phyloP scores from a whole-genome alignment of 176 grass and related monocot genomes.

The Aechmea fasciata region DNA sequence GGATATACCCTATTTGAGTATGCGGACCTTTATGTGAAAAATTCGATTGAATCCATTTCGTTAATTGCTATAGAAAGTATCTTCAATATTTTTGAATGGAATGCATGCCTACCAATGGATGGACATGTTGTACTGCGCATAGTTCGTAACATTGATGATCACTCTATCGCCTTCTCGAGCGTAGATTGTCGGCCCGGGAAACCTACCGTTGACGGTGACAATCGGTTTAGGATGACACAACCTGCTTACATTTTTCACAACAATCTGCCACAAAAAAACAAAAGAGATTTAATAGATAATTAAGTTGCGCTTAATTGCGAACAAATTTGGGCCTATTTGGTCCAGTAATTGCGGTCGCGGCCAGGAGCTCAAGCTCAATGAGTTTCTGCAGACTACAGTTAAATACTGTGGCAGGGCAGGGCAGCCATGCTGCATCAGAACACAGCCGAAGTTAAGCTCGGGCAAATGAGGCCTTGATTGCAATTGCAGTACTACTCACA shows the following conservation, averaged over 20 bases:
- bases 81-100: background rate
- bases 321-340: no score
- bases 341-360: no score
- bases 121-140: conserved; percentile 39
- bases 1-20: no score
- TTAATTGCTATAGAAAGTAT: background rate
- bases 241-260: conserved; percentile 46
- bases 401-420: no score
- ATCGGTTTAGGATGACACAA: conserved; percentile 48
- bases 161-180: conserved; percentile 50
- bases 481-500: conserved; percentile 31
- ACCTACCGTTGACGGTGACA: conserved; percentile 47
- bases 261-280: conserved; percentile 20
- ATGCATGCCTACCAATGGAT: conserved; percentile 42
- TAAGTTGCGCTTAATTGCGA: background rate
- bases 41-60: no score
- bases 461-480: background rate
- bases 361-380: no score
- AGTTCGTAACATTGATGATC: conserved; percentile 41
- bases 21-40: no score
- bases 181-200: conserved; percentile 51
- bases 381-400: no score
- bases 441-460: no score
- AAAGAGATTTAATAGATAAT: background rate
- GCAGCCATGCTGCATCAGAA: no score